phyloP scores from a whole-genome alignment of 1,284 basidiomycete species.

The Ustilago vetiveriae region DNA sequence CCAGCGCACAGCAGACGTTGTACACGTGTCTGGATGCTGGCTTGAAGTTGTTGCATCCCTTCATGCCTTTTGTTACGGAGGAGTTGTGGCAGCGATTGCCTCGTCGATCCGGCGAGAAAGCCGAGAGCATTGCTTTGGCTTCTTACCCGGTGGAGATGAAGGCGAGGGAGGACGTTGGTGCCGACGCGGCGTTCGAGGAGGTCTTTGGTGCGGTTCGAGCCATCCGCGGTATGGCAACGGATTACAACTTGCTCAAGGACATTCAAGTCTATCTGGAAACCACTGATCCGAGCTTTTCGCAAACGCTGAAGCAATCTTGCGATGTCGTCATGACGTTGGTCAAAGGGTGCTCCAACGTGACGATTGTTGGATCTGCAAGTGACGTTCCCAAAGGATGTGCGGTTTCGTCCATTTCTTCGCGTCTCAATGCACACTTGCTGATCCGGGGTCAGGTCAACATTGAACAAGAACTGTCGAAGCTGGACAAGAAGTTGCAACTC shows the following conservation, averaged over 20 bases:
- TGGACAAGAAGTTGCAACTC: slow-evolving; percentile 63
- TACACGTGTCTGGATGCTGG: slow-evolving; percentile 94
- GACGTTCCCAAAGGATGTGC: slow-evolving; percentile 88
- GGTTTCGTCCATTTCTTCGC: slow-evolving; percentile 71
- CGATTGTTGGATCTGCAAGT: slow-evolving; percentile 72
- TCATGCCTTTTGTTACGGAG: slow-evolving; percentile 99
- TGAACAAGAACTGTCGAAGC: slow-evolving; percentile 59
- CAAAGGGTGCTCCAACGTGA: slow-evolving; percentile 84
- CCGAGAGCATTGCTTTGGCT: slow-evolving; percentile 88
- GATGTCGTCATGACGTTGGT: slow-evolving; percentile 83
- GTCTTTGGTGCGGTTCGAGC: slow-evolving; percentile 83
- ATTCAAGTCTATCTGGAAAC: slow-evolving; percentile 87
- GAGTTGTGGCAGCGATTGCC: slow-evolving; percentile 98
- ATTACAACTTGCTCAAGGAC: slow-evolving; percentile 89
- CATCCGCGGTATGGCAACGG: slow-evolving; percentile 84
- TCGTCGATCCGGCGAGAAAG: slow-evolving; percentile 77
- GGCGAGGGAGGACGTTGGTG: slow-evolving; percentile 26
- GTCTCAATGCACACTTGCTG: slow-evolving; percentile 56
- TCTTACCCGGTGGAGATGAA: slow-evolving; percentile 76
- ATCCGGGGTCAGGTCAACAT: slow-evolving; percentile 62
- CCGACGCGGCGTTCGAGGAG: slow-evolving; percentile 75
- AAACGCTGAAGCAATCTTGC: slow-evolving; percentile 75
- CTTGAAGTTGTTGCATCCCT: slow-evolving; percentile 89
- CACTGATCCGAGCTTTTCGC: slow-evolving; percentile 71
- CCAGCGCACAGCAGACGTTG: slow-evolving; percentile 92